Percentiles rank a stretch among this genome's conserved stretches.
These are phyloP conservation scores for Acrocalymma vagum DNA, from an alignment of 2,329 filamentous ascomycete species.

Conservation along the genomic window DNA sequence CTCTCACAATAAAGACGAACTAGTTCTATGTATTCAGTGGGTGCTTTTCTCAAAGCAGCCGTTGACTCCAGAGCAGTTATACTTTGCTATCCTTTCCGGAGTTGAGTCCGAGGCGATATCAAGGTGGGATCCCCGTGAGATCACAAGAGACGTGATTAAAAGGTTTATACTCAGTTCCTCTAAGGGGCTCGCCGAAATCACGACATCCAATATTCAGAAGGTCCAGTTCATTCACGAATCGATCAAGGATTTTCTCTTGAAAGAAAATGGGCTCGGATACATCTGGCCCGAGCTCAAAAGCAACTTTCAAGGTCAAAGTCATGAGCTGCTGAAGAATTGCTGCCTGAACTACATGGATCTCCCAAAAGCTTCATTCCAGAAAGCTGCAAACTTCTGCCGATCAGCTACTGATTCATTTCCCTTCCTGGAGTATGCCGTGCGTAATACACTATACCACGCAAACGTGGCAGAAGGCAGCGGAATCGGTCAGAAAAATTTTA, in stretches of 20 bases:
- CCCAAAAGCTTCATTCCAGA: conserved; percentile 12
- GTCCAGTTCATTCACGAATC: conserved; percentile 44
- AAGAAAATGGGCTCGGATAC: conserved; percentile 38
- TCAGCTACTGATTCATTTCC: conserved; percentile 41
- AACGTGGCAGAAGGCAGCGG: conserved; percentile 40
- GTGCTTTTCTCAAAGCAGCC: conserved; percentile 24
- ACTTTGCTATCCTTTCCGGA: conserved; percentile 21
- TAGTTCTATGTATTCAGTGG: conserved; percentile 27
- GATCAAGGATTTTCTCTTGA: conserved; percentile 50
- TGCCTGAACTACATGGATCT: conserved; percentile 51
- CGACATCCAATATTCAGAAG: conserved; percentile 19
- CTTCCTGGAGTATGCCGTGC: conserved; percentile 57
- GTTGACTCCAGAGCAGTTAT: conserved; percentile 23
- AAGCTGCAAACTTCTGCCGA: conserved; percentile 14
- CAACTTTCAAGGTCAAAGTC: conserved; percentile 44
- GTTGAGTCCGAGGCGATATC: conserved; percentile 10
- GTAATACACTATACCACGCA: conserved; percentile 54
- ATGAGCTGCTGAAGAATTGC: conserved; percentile 56
- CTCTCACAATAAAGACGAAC: conserved; percentile 11
- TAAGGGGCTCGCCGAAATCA: conserved; percentile 31
- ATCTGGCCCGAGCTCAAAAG: conserved; percentile 44
- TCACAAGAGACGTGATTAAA: conserved; percentile 14
- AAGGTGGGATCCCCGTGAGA: conserved; percentile 22
- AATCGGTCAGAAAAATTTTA: conserved; percentile 20
- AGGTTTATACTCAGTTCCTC: conserved; percentile 30